Percentiles rank a stretch among this genome's conserved stretches.
Conservation (phyloP, 805 yeast genomes). For the Metschnikowia gelsemii region DNA sequence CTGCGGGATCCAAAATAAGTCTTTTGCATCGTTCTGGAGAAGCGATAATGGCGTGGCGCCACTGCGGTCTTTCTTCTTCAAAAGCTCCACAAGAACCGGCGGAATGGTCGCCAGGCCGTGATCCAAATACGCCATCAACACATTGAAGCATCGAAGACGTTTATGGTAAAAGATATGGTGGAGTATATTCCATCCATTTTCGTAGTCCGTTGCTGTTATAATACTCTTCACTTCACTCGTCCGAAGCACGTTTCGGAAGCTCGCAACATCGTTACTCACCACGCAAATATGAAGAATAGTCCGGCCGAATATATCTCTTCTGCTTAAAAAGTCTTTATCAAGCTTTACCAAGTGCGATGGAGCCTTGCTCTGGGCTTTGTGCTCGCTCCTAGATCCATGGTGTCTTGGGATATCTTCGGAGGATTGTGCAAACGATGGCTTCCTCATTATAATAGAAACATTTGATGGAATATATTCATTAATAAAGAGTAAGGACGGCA, state of each 20-base stretch:
- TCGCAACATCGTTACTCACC: constrained; percentile 47
- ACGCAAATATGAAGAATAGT: constrained; percentile 59
- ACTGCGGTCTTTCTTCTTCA: constrained; percentile 65
- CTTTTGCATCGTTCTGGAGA: constrained; percentile 46
- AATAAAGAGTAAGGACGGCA: too few relatives aligned
- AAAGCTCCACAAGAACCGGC: constrained; percentile 34
- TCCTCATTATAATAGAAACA: constrained; percentile 1
- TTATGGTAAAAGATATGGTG: constrained; percentile 67
- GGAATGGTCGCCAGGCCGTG: constrained; percentile 11
- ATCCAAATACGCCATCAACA: constrained; percentile 26
- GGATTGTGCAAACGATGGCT: constrained; percentile 2
- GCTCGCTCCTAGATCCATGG: constrained; percentile 1
- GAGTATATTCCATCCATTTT: constrained; percentile 79
- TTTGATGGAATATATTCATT: too few relatives aligned
- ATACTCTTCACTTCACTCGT: constrained; percentile 47
- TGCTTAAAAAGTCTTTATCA: constrained; percentile 33
- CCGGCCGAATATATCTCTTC: constrained; percentile 71
- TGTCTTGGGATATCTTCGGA: neutral
- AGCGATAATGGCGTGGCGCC: constrained; percentile 74
- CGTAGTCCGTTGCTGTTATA: constrained; percentile 53
- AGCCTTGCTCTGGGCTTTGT: neutral
- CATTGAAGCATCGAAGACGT: constrained; percentile 53
- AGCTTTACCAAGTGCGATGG: neutral
- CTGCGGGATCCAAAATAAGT: constrained; percentile 43
- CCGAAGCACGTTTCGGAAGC: constrained; percentile 46